Base-by-base conservation (phyloP, 73 alveolate species). In the Stentor coeruleus region DNA sequence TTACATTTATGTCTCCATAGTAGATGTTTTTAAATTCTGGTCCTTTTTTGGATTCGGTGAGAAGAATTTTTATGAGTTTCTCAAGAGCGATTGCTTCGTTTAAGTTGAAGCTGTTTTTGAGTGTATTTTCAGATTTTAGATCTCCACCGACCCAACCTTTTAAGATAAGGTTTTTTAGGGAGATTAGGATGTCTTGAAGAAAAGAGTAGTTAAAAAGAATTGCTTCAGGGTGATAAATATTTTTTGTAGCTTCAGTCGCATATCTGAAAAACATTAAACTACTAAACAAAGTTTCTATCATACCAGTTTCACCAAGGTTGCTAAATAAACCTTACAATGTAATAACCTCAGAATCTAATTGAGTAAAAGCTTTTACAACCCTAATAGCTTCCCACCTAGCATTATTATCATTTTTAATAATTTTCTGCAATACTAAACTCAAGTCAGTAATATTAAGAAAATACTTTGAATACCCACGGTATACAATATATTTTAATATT, bases 11-110 rank as follows among this genome's bases (percentile, higher is more conserved):
- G n/a, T 33, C 79, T 26, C 42, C 42, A 66, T 66, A 31, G 2
- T 26, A 14, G n/a, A 66, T 15, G 20, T 66, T 37, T 28, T 66
- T 14, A 14, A 66, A 40, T 1, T 66, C 79, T 1, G n/a, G n/a
- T 26, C 79, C 79, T 66, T 66, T 66, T 66, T 66, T 66, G 11
- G 15, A 20, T 33, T 66, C 79, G n/a, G n/a, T 40, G 33, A 66
- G 20, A 26, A 66, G 41, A 2, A 66, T 66, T 66, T 33, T 20
- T 1, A 66, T 40, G 37, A 66, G 1, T 31, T 66, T 40, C 11
- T 14, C n/a, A 66, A 66, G 79, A 26, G n/a, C 14, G 11, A 15
- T 66, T 26, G 79, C 79, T 66, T 66, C 42, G 14, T 66, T 40
- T 2, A 20, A 15, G 20, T 20, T 20, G 2, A 66, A 66, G 33